These are phyloP conservation scores for Buddleja alternifolia DNA, from an alignment of 257 asterid genomes.

Conservation along the genomic window DNA sequence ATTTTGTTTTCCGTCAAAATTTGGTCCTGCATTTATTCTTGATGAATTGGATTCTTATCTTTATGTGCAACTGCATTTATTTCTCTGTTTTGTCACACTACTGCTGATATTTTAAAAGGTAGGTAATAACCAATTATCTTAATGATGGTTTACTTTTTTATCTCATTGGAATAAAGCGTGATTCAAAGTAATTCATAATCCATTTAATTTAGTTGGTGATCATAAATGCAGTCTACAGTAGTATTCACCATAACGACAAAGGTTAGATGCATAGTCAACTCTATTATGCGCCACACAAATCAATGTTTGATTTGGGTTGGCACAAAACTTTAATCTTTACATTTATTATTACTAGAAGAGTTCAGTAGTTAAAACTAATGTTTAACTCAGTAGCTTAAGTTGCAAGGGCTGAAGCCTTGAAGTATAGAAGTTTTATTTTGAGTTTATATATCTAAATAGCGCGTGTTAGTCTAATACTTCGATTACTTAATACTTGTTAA, in stretches of 20 bases:
- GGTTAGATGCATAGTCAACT: constrained; percentile 11
- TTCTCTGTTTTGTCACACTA: constrained; percentile 20
- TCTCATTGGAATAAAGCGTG: neutral
- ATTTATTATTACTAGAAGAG: neutral
- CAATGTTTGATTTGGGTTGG: constrained; percentile 21
- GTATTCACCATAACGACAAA: neutral
- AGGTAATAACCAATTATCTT: neutral
- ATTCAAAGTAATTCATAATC: neutral
- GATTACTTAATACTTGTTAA: no score
- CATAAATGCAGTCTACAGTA: constrained; percentile 13
- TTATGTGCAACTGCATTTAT: constrained; percentile 31
- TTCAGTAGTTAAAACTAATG: neutral
- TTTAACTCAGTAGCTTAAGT: neutral
- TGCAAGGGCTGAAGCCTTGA: no score
- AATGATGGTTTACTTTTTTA: constrained; percentile 1
- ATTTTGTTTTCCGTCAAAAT: neutral
- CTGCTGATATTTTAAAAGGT: neutral
- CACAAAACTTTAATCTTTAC: neutral
- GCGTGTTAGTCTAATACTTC: no score
- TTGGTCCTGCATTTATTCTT: constrained; percentile 11
- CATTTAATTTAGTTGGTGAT: neutral
- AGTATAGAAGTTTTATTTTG: no score
- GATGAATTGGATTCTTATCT: constrained; percentile 19
- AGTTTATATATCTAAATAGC: no score
- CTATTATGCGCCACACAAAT: neutral